Evolutionary conservation across 2,329 filamentous ascomycete genomes (phyloP).

Genomic region (Claviceps monticola): DNA sequence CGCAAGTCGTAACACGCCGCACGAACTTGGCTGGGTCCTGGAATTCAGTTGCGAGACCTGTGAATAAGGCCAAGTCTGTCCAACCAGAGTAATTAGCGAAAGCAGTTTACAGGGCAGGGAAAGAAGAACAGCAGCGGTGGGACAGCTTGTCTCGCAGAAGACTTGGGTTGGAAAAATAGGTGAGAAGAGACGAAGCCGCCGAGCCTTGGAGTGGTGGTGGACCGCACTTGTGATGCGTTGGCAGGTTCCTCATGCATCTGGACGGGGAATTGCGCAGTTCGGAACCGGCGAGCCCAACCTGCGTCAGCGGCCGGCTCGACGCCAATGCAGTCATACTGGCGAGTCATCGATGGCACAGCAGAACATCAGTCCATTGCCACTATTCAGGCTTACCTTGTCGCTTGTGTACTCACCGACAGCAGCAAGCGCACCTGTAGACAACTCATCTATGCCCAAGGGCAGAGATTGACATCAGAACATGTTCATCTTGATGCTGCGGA

Average conservation of each 20-base stretch:
- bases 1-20: conserved; percentile 2
- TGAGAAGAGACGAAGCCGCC: conserved; percentile 6
- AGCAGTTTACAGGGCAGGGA: conserved; percentile 19
- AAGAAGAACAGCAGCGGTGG: conserved; percentile 10
- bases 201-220: conserved; percentile 12
- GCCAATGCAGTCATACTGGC: conserved; percentile 8
- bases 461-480: not conserved
- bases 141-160: not conserved
- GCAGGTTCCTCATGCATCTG: conserved; percentile 33
- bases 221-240: conserved; percentile 25
- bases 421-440: not conserved
- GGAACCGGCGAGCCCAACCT: conserved; percentile 9
- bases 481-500: not conserved
- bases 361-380: not conserved
- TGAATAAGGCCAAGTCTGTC: conserved; percentile 14
- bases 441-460: not conserved
- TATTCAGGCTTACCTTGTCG: not conserved
- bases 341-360: conserved; percentile 5
- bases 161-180: not conserved
- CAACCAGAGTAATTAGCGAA: conserved; percentile 23
- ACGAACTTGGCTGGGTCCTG: conserved; percentile 12
- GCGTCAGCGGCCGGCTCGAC: conserved; percentile 5
- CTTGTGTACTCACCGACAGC: not conserved
- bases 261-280: conserved; percentile 35
- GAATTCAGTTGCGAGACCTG: conserved; percentile 9